Evolutionary conservation across 805 yeast genomes (phyloP), one percentile per base, ranked within the genome.

Genomic region (Candida pseudofarinosa): DNA sequence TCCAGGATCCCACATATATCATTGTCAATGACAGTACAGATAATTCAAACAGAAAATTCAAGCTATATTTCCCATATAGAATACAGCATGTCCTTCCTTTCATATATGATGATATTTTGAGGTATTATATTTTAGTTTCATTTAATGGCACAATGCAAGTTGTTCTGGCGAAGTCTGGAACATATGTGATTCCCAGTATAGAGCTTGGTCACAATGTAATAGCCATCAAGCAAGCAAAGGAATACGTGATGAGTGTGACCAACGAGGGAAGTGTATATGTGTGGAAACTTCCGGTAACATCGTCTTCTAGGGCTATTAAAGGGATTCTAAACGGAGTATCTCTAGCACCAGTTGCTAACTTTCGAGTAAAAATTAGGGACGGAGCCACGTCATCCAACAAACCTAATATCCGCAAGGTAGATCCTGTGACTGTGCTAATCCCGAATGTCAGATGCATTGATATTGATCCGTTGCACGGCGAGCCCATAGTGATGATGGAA

Each of bases 101-200:
- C 4, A 45, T 64, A 4, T 41, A 73, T 19, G 61, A 58, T 31
- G 55, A 60, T 3, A 51, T 52, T 18, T 63, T 69, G 7, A 51
- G 55, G 13, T 80, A 66, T 51, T 76, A 82, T 68, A 74, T 75
- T 8, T 55, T 80, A 17, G 70, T 83, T 0, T 79, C 87, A 0
- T 81, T 81, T 37, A 67, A 73, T 23, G 89, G 89, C 0, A 60
- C 78, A 0, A 50, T 83, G 12, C 71, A 75, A 46, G 48, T 79
- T 0, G 51, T 74, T 5, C 59, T 74, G 1, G 65, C 75, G 0
- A 58, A 61, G 4, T 50, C 71, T 4, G 86, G 86, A 0, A 54
- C 73, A 18, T 63, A 65, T 20, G 47, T 71, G 1, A 54, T 66
- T 38, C 81, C 85, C 2, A 58, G 70, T 8, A 54, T 80, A 8